These are phyloP conservation scores for Rhododendron williamsianum DNA, from an alignment of 148 eudicot genomes.

Conservation along the genomic window DNA sequence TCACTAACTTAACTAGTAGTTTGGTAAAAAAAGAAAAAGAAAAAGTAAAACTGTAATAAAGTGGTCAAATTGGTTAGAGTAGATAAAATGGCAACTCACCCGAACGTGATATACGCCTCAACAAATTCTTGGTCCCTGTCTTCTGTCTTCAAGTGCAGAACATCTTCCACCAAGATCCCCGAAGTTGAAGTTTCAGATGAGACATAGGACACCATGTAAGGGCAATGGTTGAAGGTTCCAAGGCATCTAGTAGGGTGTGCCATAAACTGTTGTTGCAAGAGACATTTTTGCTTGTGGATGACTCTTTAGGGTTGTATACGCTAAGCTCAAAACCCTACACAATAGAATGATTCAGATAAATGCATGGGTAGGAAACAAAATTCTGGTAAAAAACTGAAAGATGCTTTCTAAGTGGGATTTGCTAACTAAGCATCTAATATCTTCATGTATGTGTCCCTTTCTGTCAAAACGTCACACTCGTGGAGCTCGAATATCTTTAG, in stretches of 20 bases:
- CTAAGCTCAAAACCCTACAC: slow-evolving; percentile 83
- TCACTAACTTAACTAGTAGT: background rate
- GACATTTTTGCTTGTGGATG: slow-evolving; percentile 79
- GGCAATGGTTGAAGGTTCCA: slow-evolving; percentile 48
- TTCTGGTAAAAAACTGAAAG: background rate
- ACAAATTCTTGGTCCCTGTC: slow-evolving; percentile 13
- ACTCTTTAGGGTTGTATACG: slow-evolving; percentile 64
- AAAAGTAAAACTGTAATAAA: background rate
- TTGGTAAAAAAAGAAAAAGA: background rate
- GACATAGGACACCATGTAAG: slow-evolving; percentile 77
- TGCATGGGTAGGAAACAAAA: background rate
- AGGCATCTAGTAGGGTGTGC: background rate
- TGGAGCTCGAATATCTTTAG: background rate
- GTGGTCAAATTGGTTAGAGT: background rate
- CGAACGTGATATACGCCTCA: slow-evolving; percentile 68
- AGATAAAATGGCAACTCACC: slow-evolving; percentile 44
- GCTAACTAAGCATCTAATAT: background rate
- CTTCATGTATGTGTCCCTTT: background rate
- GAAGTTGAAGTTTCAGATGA: slow-evolving; percentile 93
- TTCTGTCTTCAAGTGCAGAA: slow-evolving; percentile 12
- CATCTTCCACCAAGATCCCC: slow-evolving; percentile 45
- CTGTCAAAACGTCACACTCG: background rate
- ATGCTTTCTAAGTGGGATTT: background rate
- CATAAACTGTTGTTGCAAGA: slow-evolving; percentile 33
- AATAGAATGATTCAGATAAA: background rate